phyloP scores from a whole-genome alignment of 768 basidiomycete genomes.

The Naematelia aurantialba region DNA sequence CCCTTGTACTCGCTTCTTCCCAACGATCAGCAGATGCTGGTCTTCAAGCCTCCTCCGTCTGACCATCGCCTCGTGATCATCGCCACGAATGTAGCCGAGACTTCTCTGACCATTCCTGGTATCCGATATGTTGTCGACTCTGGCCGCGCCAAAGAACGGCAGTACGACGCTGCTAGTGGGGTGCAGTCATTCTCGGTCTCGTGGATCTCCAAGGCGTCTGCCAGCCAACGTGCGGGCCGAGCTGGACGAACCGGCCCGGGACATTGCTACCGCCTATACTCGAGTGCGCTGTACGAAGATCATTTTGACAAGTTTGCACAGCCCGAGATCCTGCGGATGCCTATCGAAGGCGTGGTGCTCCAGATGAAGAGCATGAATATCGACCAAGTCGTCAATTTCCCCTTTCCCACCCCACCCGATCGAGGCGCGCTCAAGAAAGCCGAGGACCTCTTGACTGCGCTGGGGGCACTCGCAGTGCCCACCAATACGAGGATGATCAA shows the following conservation, averaged over 20 bases:
- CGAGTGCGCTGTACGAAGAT: slow-evolving; percentile 88
- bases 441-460: slow-evolving; percentile 70
- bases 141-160: slow-evolving; percentile 92
- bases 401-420: slow-evolving; percentile 95
- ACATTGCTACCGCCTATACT: slow-evolving; percentile 96
- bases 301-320: slow-evolving; percentile 80
- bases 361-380: slow-evolving; percentile 99
- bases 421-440: slow-evolving; percentile 69
- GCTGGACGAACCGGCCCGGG: slow-evolving; percentile 97
- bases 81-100: slow-evolving; percentile 94
- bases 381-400: slow-evolving; percentile 92
- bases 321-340: slow-evolving; percentile 91
- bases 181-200: slow-evolving; percentile 88
- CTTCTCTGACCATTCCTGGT: slow-evolving; percentile 91
- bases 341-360: slow-evolving; percentile 91
- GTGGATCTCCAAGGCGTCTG: slow-evolving; percentile 94
- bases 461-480: slow-evolving; percentile 69
- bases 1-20: slow-evolving; percentile 89
- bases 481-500: slow-evolving; percentile 42
- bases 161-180: slow-evolving; percentile 72
- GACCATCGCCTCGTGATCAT: slow-evolving; percentile 85
- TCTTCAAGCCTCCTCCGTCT: slow-evolving; percentile 77
- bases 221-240: slow-evolving; percentile 88
- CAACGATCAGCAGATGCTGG: slow-evolving; percentile 90
- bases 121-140: slow-evolving; percentile 98